Evolutionary conservation across 169 alveolate genomes (phyloP).

Genomic region (Eimeria tenella): DNA sequence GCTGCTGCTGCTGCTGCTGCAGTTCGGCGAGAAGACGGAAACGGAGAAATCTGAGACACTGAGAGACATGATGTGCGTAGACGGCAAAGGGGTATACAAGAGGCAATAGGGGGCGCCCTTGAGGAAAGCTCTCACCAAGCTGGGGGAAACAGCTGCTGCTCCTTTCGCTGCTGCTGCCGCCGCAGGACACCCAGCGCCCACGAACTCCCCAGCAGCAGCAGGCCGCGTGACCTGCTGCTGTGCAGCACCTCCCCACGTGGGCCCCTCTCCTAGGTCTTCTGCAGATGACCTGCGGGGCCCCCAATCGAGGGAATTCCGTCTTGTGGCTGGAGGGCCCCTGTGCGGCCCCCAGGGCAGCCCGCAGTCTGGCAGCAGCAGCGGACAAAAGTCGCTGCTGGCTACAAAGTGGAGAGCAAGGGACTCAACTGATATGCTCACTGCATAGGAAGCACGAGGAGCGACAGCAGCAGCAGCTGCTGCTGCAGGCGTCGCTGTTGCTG

Average conservation of each 20-base stretch:
- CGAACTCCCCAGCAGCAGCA: neutral
- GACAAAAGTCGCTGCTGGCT: slow-evolving; percentile 32
- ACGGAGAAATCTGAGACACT: neutral
- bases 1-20: slow-evolving; percentile 44
- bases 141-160: neutral
- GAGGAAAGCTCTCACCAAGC: neutral
- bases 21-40: slow-evolving; percentile 38
- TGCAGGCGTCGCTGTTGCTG: slow-evolving; percentile 12
- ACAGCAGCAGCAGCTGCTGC: slow-evolving; percentile 15
- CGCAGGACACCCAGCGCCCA: neutral
- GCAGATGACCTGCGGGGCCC: neutral
- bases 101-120: slow-evolving; percentile 5
- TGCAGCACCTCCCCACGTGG: neutral
- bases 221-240: slow-evolving; percentile 30
- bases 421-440: slow-evolving; percentile 19
- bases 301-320: neutral
- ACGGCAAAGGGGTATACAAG: slow-evolving; percentile 30
- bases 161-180: neutral
- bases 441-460: slow-evolving; percentile 42
- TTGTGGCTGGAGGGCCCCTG: slow-evolving; percentile 21
- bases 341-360: slow-evolving; percentile 27
- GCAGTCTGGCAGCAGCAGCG: slow-evolving; percentile 39
- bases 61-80: slow-evolving; percentile 30
- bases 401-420: slow-evolving; percentile 44
- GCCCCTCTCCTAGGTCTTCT: neutral